Conservation (phyloP, 352 stramenopile species). For the Globisporangium spinosum region DNA sequence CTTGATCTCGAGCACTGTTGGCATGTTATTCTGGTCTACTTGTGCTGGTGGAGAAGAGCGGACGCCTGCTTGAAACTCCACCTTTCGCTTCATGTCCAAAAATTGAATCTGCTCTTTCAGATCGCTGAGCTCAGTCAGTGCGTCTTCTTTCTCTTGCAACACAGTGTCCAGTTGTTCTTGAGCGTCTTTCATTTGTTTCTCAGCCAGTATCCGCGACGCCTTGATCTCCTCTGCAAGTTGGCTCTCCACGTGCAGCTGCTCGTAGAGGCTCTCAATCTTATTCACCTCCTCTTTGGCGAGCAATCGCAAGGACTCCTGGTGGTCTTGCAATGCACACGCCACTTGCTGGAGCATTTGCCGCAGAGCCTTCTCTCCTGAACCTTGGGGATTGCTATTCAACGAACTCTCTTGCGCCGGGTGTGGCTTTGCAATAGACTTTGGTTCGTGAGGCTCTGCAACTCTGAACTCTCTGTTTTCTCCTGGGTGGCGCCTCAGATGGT, state of each 20-base stretch:
- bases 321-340: slow-evolving; percentile 38
- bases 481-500: slow-evolving; percentile 47
- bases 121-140: slow-evolving; percentile 29
- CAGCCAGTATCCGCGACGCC: slow-evolving; percentile 20
- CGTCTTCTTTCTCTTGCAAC: slow-evolving; percentile 31
- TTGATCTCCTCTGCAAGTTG: slow-evolving; percentile 45
- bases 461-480: slow-evolving; percentile 22
- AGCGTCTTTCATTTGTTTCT: slow-evolving; percentile 29
- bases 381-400: slow-evolving; percentile 5
- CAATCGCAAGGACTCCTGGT: slow-evolving; percentile 45
- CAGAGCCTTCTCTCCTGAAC: slow-evolving; percentile 21
- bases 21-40: slow-evolving; percentile 7
- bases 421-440: not conserved
- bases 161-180: slow-evolving; percentile 38
- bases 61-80: slow-evolving; percentile 25
- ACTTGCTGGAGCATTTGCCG: slow-evolving; percentile 53
- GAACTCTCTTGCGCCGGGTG: slow-evolving; percentile 8
- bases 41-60: not conserved
- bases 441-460: not conserved
- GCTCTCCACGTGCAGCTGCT: slow-evolving; percentile 45
- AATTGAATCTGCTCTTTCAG: slow-evolving; percentile 63
- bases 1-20: slow-evolving; percentile 32
- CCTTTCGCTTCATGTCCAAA: slow-evolving; percentile 38
- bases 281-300: slow-evolving; percentile 40
- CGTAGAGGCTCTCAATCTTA: slow-evolving; percentile 53